Evolutionary conservation across 192 early-diverging fungal species (phyloP).

Genomic region (Coemansia sp.): DNA sequence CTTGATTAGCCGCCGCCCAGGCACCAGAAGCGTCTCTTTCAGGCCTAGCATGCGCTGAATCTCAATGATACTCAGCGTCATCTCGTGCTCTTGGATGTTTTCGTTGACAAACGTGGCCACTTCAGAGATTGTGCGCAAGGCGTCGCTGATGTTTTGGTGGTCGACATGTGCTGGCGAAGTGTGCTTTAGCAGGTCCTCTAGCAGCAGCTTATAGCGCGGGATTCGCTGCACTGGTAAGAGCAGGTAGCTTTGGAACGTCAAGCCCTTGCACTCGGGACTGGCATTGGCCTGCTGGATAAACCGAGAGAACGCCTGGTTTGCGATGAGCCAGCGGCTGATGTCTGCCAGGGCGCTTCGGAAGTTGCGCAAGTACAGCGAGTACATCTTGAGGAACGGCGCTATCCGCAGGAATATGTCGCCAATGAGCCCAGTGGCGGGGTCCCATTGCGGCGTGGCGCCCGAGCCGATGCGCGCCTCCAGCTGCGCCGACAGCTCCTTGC

Average conservation of each 20-base stretch:
- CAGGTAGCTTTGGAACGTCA: conserved; percentile 56
- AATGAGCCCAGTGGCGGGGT: conserved; percentile 30
- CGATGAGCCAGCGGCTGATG: conserved; percentile 39
- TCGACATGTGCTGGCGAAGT: conserved; percentile 51
- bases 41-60: conserved; percentile 70
- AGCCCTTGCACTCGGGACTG: conserved; percentile 47
- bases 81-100: conserved; percentile 76
- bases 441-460: conserved; percentile 39
- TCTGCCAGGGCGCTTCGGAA: conserved; percentile 51
- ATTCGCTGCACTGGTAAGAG: conserved; percentile 55
- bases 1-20: conserved; percentile 67
- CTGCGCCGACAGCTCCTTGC: conserved; percentile 57
- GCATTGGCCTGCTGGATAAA: conserved; percentile 44
- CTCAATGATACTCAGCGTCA: conserved; percentile 65
- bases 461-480: conserved; percentile 58
- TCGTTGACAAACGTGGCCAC: conserved; percentile 80
- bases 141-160: conserved; percentile 42
- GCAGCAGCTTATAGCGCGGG: conserved; percentile 53
- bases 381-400: conserved; percentile 56
- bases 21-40: conserved; percentile 64
- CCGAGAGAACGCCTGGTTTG: conserved; percentile 32
- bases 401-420: conserved; percentile 53
- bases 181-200: conserved; percentile 56
- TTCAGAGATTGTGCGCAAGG: conserved; percentile 51
- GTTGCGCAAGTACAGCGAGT: conserved; percentile 57